Evolutionary conservation across 306 rosid genomes (phyloP), one percentile per base, ranked within the genome.

Genomic region (Acacia confusa): DNA sequence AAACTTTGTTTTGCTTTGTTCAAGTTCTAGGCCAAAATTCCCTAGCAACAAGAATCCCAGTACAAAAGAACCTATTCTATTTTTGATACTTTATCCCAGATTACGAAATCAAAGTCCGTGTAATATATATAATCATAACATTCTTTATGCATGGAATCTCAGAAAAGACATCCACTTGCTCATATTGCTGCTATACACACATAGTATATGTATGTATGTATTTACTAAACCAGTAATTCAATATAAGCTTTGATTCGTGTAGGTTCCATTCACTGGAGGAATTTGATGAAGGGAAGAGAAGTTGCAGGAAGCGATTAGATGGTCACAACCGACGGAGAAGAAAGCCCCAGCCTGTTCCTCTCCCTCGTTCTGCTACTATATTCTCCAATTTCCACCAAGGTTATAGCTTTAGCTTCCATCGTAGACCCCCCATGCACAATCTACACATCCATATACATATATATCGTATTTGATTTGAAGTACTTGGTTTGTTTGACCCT

Each of bases 181-280:
- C 34, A 19, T 27, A 13, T 28, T 13, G 17, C 34, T 11, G 8
- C 34, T 24, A 1, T 9, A 25, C 7, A 20, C 11, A 45, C 50
- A 45, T 45, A 8, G 2, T 20, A 19, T 20, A 15, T 50, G 10
- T 8, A 20, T 20, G 24, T n/a, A 53, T n/a, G 25, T 6, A 20
- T n/a, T 1, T 55, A 20, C 61, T 8, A 55, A 55, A 16, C 58
- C 58, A 19, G 19, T 20, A 52, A 22, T 4, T 6, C 27, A 13
- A 60, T 19, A 60, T 19, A 36, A 36, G 40, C 36, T 28, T 2
- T 7, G 8, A 15, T 67, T 2, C 77, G 20, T 71, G 84, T 61
- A 95, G 99, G 91, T 95, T 95, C 88, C 99, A 95, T 88, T 83
- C 98, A 22, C 84, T 92, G 69, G 99, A 92, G 82, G 98, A 95